Evolutionary conservation across 306 rosid species (phyloP), one percentile per base, ranked within the genome.

Genomic region (Gleditsia sinensis): DNA sequence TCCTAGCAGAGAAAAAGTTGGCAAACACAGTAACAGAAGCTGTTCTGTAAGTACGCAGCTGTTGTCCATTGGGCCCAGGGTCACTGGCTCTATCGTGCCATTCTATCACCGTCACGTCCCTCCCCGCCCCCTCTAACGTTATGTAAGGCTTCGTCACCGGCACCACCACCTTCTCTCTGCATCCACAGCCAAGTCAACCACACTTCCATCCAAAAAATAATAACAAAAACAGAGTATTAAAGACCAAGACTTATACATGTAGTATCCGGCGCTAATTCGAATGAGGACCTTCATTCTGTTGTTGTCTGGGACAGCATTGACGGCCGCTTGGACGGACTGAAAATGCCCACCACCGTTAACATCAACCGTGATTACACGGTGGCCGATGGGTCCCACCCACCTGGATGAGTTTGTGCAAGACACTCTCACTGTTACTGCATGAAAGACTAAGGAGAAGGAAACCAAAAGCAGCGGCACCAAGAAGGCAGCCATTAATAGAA

Each of bases 11-110:
- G 84, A 93, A 93, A 78, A 86, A 85, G 67, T 24, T 83, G 20
- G 94, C 96, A 8, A 89, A 85, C 25, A 91, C 98, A 25, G 94
- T 80, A 1, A 93, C 96, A 7, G 98, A 93, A 74, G 98, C 94
- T 0, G 97, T 91, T 86, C 91, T 85, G 82, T 91, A 91, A 82
- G 98, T 93, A 39, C 94, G 90, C 2, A 93, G 68, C 45, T 91
- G 94, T 40, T 93, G 97, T 4, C 98, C 98, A 9, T 84, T 93
- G 67, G 93, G 85, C 43, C 89, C 98, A 3, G 85, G 98, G 81
- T 93, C 97, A 46, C 89, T 75, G 3, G 97, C 98, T 21, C 98
- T 20, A 77, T 91, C 97, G 69, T 93, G 98, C 98, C 97, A 93
- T 37, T 91, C 97, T 24, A 93, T 88, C 67, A 89, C 87, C n/a